These are phyloP conservation scores for Coemansia sp. DNA, from an alignment of 192 early-diverging fungal species.

Conservation along the genomic window DNA sequence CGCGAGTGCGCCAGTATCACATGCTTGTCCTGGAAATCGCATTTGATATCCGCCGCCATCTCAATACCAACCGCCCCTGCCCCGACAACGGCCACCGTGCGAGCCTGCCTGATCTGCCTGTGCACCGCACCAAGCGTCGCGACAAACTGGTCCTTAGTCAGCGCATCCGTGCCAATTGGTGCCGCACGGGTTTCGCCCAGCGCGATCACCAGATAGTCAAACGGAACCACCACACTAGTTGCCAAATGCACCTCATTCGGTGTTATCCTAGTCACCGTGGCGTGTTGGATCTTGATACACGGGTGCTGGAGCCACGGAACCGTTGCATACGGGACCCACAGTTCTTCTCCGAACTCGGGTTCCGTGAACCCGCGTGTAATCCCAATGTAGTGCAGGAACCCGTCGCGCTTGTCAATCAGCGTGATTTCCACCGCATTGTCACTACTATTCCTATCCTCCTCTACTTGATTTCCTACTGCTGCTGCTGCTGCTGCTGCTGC, in stretches of 20 bases:
- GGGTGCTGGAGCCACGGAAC: slow-evolving; percentile 45
- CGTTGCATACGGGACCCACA: slow-evolving; percentile 58
- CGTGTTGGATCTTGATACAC: slow-evolving; percentile 44
- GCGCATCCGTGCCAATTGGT: slow-evolving; percentile 32
- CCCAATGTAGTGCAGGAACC: slow-evolving; percentile 59
- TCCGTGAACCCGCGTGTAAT: slow-evolving; percentile 53
- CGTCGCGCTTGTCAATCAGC: slow-evolving; percentile 58
- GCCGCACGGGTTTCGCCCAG: slow-evolving; percentile 50
- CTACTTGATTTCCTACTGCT: background rate
- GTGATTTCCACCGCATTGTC: slow-evolving; percentile 42
- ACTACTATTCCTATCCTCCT: background rate
- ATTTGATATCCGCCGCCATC: slow-evolving; percentile 66
- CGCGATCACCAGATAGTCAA: slow-evolving; percentile 58
- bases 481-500: too few relatives aligned
- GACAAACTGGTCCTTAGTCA: slow-evolving; percentile 29
- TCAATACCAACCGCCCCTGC: slow-evolving; percentile 79
- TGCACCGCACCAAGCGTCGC: slow-evolving; percentile 17
- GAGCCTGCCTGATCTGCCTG: slow-evolving; percentile 48
- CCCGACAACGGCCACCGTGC: slow-evolving; percentile 63
- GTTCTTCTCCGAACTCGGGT: slow-evolving; percentile 46
- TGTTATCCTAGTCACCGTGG: slow-evolving; percentile 41
- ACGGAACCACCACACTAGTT: slow-evolving; percentile 22
- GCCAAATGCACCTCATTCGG: slow-evolving; percentile 26
- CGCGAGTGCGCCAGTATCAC: slow-evolving; percentile 49
- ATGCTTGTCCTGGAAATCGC: slow-evolving; percentile 38